These are phyloP conservation scores for Populus hybrid DNA, from an alignment of 441 rosid genomes.

Conservation along the genomic window DNA sequence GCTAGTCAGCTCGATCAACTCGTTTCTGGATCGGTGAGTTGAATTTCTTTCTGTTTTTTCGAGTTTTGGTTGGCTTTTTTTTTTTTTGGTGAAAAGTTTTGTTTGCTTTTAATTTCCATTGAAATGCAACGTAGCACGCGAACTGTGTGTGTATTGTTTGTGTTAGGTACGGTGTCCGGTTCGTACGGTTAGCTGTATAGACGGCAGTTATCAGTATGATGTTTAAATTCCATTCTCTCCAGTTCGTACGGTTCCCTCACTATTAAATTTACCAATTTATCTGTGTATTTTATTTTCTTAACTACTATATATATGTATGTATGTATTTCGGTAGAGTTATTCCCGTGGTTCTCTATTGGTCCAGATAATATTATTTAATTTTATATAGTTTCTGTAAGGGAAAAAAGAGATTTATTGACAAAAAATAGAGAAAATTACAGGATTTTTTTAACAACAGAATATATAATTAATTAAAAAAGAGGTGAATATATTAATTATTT, in stretches of 20 bases:
- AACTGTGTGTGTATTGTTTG: not conserved
- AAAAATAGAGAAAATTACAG: not conserved
- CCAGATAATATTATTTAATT: not conserved
- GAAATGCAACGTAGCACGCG: not conserved
- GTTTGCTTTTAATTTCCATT: not conserved
- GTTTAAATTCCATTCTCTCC: not conserved
- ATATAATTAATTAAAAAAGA: too few relatives aligned
- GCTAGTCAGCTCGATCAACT: conserved; percentile 25
- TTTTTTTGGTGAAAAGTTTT: too few relatives aligned
- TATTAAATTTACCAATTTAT: not conserved
- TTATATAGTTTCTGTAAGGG: not conserved
- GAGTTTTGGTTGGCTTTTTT: not conserved
- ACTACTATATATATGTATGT: too few relatives aligned
- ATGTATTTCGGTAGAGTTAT: too few relatives aligned
- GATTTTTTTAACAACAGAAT: not conserved
- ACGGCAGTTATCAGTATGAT: not conserved
- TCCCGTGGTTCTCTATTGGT: not conserved
- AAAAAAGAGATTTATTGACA: not conserved
- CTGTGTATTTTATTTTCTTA: not conserved
- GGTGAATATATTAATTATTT: not conserved
- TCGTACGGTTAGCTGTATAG: not conserved
- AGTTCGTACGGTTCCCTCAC: not conserved
- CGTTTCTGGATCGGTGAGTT: conserved; percentile 27
- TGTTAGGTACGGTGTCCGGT: not conserved
- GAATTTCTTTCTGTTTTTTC: not conserved